These are phyloP conservation scores for Colletotrichum lindemuthianum DNA, from an alignment of 2,329 filamentous ascomycete species.

Conservation along the genomic window DNA sequence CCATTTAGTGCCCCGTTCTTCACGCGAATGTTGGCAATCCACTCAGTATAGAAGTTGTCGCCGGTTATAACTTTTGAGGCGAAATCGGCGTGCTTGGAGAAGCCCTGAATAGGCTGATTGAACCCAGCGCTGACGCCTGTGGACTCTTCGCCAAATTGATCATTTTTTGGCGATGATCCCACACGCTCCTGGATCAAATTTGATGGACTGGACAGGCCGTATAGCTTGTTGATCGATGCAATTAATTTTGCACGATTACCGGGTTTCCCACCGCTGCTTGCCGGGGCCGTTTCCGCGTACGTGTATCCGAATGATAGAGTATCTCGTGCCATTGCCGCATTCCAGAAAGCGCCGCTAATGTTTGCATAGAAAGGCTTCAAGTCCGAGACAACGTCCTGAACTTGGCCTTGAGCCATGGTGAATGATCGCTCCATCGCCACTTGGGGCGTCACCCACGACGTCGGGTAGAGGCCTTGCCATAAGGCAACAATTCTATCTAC, in stretches of 20 bases:
- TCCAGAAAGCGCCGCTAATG: constrained; percentile 71
- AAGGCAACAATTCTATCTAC: constrained; percentile 80
- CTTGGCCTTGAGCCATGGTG: constrained; percentile 63
- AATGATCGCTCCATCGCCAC: constrained; percentile 68
- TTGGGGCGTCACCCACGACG: constrained; percentile 71
- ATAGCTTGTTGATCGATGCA: constrained; percentile 63
- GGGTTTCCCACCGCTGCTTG: constrained; percentile 47
- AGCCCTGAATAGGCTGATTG: background rate
- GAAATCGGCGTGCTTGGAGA: constrained; percentile 12
- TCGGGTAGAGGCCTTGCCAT: constrained; percentile 79
- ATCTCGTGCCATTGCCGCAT: constrained; percentile 68
- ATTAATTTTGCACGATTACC: constrained; percentile 55
- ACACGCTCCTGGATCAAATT: constrained; percentile 29
- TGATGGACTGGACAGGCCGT: constrained; percentile 46
- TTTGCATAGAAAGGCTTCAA: constrained; percentile 75
- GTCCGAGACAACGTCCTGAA: constrained; percentile 64
- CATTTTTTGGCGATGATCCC: background rate
- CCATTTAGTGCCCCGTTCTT: constrained; percentile 68
- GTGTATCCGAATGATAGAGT: constrained; percentile 76
- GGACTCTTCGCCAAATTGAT: constrained; percentile 33
- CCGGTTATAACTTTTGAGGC: constrained; percentile 2
- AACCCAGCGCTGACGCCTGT: background rate
- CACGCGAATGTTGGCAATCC: constrained; percentile 74
- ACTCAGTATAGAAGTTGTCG: constrained; percentile 65
- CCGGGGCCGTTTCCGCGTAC: constrained; percentile 69